A percentile compares a stretch with the other conserved stretches of the same genome.
Evolutionary conservation across 805 yeast species (phyloP).

Genomic region (Zygoascus flipseniorum): DNA sequence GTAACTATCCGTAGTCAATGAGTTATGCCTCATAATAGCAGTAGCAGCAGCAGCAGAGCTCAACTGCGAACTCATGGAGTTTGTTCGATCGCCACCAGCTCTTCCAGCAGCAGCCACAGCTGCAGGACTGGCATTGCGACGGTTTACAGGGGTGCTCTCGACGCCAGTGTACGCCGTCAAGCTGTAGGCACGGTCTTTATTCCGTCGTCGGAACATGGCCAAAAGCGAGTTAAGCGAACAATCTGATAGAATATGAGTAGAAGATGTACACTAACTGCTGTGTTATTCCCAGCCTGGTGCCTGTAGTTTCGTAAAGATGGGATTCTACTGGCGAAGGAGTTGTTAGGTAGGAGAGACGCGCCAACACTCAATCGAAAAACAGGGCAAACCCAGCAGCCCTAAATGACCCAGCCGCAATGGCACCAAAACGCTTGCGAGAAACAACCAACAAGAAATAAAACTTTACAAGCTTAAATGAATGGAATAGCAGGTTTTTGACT

Average conservation of each 20-base stretch:
- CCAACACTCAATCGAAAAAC: too few relatives aligned
- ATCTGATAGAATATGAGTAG: neutral
- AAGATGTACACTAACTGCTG: too few relatives aligned
- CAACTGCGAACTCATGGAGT: slow-evolving; percentile 15
- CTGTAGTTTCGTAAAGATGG: too few relatives aligned
- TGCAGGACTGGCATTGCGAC: slow-evolving; percentile 30
- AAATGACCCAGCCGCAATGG: too few relatives aligned
- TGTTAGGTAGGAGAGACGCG: too few relatives aligned
- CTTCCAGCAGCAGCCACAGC: slow-evolving; percentile 56
- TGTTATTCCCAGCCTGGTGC: too few relatives aligned
- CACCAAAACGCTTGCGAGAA: too few relatives aligned
- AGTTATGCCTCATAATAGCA: slow-evolving; percentile 26
- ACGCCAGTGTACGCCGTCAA: slow-evolving; percentile 26
- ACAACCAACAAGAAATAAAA: too few relatives aligned
- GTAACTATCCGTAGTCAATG: slow-evolving; percentile 8
- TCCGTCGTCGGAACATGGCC: slow-evolving; percentile 2
- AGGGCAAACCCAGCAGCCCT: too few relatives aligned
- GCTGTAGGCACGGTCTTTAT: slow-evolving; percentile 19
- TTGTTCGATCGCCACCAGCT: slow-evolving; percentile 16
- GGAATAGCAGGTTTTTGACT: too few relatives aligned
- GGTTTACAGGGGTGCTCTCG: slow-evolving; percentile 20
- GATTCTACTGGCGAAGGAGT: too few relatives aligned
- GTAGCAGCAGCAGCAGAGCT: slow-evolving; percentile 30
- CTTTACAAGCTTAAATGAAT: too few relatives aligned
- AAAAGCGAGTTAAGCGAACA: neutral